phyloP scores from a whole-genome alignment of 2,329 filamentous ascomycete genomes.

The Colletotrichum euphorbiae region DNA sequence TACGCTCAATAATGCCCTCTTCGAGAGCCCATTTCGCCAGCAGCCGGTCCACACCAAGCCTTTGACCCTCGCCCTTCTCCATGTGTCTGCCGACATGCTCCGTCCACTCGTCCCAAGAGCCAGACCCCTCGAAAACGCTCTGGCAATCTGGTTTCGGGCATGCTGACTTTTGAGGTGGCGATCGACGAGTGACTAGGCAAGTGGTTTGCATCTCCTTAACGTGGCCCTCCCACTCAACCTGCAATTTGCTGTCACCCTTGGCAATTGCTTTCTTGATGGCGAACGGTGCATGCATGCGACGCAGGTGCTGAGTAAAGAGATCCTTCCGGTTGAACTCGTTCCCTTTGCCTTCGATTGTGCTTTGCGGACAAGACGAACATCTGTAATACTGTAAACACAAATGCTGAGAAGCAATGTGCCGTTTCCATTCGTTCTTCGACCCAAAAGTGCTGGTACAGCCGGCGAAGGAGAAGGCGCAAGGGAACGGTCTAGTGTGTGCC shows the following conservation, averaged over 20 bases:
- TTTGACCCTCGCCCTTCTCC: conserved; percentile 75
- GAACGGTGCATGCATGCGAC: conserved; percentile 88
- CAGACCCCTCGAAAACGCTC: conserved; percentile 75
- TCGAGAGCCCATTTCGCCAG: conserved; percentile 72
- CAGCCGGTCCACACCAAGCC: conserved; percentile 67
- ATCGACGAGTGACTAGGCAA: conserved; percentile 77
- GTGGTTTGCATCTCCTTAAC: conserved; percentile 78
- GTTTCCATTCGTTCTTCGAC: conserved; percentile 98
- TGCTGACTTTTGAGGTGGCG: conserved; percentile 76
- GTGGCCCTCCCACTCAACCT: conserved; percentile 72
- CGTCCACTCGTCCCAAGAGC: conserved; percentile 89
- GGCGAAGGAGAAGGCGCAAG: conserved; percentile 87
- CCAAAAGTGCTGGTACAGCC: conserved; percentile 87
- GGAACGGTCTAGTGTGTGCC: conserved; percentile 79
- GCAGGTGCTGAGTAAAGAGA: conserved; percentile 92
- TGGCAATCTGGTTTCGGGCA: conserved; percentile 80
- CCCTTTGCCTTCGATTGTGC: conserved; percentile 65
- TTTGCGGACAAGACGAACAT: conserved; percentile 70
- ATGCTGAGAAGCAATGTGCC: conserved; percentile 92
- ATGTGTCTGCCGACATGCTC: conserved; percentile 93
- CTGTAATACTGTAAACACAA: conserved; percentile 76
- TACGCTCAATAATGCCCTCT: conserved; percentile 71
- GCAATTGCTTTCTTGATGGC: conserved; percentile 69
- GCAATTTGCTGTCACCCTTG: conserved; percentile 69
- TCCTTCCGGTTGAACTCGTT: conserved; percentile 94